phyloP scores from a whole-genome alignment of 805 yeast genomes.

The Brettanomyces anomalus region DNA sequence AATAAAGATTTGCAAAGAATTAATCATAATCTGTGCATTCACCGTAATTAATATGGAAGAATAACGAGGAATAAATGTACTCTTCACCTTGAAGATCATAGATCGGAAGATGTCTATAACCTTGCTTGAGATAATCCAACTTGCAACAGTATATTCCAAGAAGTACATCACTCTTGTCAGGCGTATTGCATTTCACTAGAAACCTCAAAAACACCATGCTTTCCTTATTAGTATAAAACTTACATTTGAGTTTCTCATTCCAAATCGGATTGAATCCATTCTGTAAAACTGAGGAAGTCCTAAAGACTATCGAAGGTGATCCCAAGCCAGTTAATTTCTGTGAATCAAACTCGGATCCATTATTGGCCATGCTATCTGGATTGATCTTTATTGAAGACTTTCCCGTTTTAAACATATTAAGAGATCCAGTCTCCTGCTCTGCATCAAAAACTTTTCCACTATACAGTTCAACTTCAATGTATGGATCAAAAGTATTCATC shows the following conservation, averaged over 20 bases:
- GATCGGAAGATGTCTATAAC: conserved; percentile 76
- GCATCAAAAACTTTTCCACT: conserved; percentile 28
- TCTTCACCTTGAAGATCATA: conserved; percentile 78
- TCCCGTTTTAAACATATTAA: neutral
- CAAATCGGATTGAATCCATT: conserved; percentile 89
- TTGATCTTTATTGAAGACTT: neutral
- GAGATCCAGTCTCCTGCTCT: neutral
- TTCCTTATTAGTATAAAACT: conserved; percentile 26
- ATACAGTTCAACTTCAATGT: conserved; percentile 48
- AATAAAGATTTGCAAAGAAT: too few species aligned
- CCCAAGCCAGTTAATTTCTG: neutral
- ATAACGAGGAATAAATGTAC: conserved; percentile 40
- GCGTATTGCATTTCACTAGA: conserved; percentile 28
- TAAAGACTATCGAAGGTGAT: conserved; percentile 17
- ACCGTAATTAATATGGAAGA: conserved; percentile 13
- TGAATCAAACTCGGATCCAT: neutral
- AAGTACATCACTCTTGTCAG: conserved; percentile 17
- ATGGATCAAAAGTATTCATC: conserved; percentile 44
- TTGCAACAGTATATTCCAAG: conserved; percentile 54
- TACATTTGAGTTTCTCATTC: conserved; percentile 47
- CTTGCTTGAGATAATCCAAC: conserved; percentile 56
- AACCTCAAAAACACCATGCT: conserved; percentile 52
- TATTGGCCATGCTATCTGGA: neutral
- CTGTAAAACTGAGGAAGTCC: conserved; percentile 32
- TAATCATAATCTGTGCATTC: neutral